Conservation (phyloP, 495 filamentous ascomycete genomes). For the Bathelium albidoporum region DNA sequence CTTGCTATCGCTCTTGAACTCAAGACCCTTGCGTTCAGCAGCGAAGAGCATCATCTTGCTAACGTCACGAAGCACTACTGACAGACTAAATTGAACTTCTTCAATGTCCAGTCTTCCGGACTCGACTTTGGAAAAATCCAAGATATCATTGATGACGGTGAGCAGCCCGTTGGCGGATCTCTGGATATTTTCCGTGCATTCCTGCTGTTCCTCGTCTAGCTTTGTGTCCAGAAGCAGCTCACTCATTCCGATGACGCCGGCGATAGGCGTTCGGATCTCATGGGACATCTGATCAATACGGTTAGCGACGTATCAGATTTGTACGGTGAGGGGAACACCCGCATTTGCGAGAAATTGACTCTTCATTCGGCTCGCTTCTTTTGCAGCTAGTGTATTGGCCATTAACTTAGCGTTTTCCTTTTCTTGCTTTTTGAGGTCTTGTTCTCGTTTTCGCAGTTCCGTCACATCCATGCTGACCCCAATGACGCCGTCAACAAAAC, state of each 20-base stretch:
- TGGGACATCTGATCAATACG: slow-evolving; percentile 56
- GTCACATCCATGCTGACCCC: slow-evolving; percentile 61
- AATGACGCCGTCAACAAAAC: slow-evolving; percentile 52
- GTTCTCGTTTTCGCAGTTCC: slow-evolving; percentile 48
- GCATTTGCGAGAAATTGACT: slow-evolving; percentile 54
- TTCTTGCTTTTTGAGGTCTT: slow-evolving; percentile 45
- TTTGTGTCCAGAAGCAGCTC: slow-evolving; percentile 45
- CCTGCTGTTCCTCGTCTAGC: slow-evolving; percentile 56
- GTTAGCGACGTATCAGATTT: too few relatives aligned
- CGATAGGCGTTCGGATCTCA: slow-evolving; percentile 75
- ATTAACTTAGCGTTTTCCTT: slow-evolving; percentile 51
- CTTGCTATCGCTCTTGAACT: slow-evolving; percentile 23
- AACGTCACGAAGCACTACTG: slow-evolving; percentile 60
- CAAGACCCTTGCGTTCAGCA: slow-evolving; percentile 29
- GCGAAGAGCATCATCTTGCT: slow-evolving; percentile 49
- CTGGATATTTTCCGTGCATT: slow-evolving; percentile 69
- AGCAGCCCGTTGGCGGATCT: slow-evolving; percentile 72
- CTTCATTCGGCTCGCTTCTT: slow-evolving; percentile 60
- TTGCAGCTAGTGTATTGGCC: slow-evolving; percentile 57
- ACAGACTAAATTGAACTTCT: slow-evolving; percentile 68
- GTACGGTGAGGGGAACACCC: background rate
- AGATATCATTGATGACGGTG: slow-evolving; percentile 80
- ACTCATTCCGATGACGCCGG: slow-evolving; percentile 32
- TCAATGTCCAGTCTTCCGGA: slow-evolving; percentile 65
- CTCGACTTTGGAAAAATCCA: slow-evolving; percentile 83